Percentiles rank a stretch among this genome's conserved stretches.
Evolutionary conservation across 805 yeast species (phyloP).

Genomic region (Ogataea ramenticola): DNA sequence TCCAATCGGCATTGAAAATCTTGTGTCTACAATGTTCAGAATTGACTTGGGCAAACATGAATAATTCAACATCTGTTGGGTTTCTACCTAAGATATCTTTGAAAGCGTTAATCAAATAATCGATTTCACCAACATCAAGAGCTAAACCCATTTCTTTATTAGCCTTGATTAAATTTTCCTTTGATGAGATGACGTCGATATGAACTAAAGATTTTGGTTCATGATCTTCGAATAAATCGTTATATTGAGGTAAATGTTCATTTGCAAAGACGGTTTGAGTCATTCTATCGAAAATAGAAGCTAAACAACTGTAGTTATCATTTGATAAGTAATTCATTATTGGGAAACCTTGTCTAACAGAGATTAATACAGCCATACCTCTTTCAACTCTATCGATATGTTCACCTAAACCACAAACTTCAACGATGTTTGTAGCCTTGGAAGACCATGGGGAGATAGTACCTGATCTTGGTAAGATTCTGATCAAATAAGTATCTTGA

Average conservation of each 20-base stretch:
- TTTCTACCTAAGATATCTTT: slow-evolving; percentile 68
- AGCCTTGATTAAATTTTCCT: slow-evolving; percentile 61
- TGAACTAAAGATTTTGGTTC: slow-evolving; percentile 76
- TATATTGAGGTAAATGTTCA: slow-evolving; percentile 52
- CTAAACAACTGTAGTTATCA: slow-evolving; percentile 45
- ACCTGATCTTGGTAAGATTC: slow-evolving; percentile 87
- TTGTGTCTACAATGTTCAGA: slow-evolving; percentile 99
- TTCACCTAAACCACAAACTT: slow-evolving; percentile 74
- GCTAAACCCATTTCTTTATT: slow-evolving; percentile 87
- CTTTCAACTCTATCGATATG: slow-evolving; percentile 83
- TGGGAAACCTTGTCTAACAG: slow-evolving; percentile 67
- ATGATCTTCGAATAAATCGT: slow-evolving; percentile 72
- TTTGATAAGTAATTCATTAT: slow-evolving; percentile 46
- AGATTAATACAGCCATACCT: slow-evolving; percentile 70
- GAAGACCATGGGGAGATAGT: slow-evolving; percentile 99
- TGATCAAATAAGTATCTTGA: slow-evolving; percentile 48
- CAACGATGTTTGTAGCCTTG: slow-evolving; percentile 91
- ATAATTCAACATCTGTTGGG: slow-evolving; percentile 96
- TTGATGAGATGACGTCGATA: slow-evolving; percentile 53
- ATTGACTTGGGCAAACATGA: slow-evolving; percentile 99
- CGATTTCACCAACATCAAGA: slow-evolving; percentile 89
- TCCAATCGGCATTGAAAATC: slow-evolving; percentile 98
- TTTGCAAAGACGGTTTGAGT: slow-evolving; percentile 63
- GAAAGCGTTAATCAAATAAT: slow-evolving; percentile 79
- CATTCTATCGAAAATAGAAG: slow-evolving; percentile 87